Conservation (phyloP, 306 rosid species). For the Lupinus albus region DNA sequence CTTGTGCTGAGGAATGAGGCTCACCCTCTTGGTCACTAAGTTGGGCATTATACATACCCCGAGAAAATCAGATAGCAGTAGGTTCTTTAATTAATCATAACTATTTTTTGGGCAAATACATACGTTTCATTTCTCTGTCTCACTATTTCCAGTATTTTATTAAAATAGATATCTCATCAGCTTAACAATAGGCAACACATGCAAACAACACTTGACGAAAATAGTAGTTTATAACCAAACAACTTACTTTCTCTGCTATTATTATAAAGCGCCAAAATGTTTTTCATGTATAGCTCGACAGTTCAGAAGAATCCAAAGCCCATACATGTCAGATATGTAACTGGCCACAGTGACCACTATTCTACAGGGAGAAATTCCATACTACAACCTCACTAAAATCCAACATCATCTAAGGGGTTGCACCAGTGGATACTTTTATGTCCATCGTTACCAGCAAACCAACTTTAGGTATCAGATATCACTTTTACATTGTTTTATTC, state of each 20-base stretch:
- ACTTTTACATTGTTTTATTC: not conserved
- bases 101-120: not conserved
- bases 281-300: slow-evolving; percentile 53
- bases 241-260: slow-evolving; percentile 62
- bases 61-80: not conserved
- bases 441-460: not conserved
- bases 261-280: slow-evolving; percentile 49
- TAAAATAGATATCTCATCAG: not conserved
- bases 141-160: slow-evolving; percentile 30
- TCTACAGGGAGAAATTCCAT: not conserved
- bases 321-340: slow-evolving; percentile 19
- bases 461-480: not conserved
- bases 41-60: not conserved
- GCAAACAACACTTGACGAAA: slow-evolving; percentile 23
- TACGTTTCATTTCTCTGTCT: not conserved
- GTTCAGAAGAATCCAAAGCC: slow-evolving; percentile 8
- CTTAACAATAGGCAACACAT: slow-evolving; percentile 5
- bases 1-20: too few relatives aligned
- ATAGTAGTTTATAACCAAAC: slow-evolving; percentile 31
- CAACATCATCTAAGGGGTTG: not conserved
- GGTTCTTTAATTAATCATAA: not conserved
- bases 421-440: not conserved
- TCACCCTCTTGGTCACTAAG: too few relatives aligned
- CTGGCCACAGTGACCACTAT: not conserved
- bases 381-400: not conserved